Percentiles rank a stretch among this genome's conserved stretches.
Conservation (phyloP, 2,329 filamentous ascomycete species). For the Whalleya microplaca region DNA sequence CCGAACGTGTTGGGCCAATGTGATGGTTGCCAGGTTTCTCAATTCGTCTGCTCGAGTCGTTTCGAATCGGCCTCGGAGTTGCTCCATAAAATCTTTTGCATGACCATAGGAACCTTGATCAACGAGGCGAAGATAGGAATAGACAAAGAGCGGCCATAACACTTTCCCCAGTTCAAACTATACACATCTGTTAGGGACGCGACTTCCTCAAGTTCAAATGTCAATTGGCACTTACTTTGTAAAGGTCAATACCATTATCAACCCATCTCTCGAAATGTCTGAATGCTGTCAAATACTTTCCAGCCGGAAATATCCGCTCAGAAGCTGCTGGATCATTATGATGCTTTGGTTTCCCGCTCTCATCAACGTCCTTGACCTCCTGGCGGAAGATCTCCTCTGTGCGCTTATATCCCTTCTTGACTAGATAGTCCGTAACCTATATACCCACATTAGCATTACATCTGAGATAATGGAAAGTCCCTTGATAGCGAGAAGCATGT, state of each 20-base stretch:
- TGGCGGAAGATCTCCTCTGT: slow-evolving; percentile 92
- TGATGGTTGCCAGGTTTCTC: slow-evolving; percentile 72
- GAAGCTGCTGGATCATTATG: slow-evolving; percentile 71
- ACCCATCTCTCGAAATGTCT: slow-evolving; percentile 79
- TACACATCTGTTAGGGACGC: slow-evolving; percentile 4
- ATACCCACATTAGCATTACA: slow-evolving; percentile 14
- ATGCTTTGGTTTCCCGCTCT: slow-evolving; percentile 75
- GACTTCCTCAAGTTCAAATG: slow-evolving; percentile 18
- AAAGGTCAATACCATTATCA: slow-evolving; percentile 89
- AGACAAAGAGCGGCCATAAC: slow-evolving; percentile 92
- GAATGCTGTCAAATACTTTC: slow-evolving; percentile 78
- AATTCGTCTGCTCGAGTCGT: slow-evolving; percentile 81
- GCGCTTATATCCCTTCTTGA: slow-evolving; percentile 91
- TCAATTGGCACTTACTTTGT: slow-evolving; percentile 66
- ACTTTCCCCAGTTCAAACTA: slow-evolving; percentile 86
- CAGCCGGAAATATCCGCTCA: slow-evolving; percentile 37
- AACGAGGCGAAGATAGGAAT: slow-evolving; percentile 84
- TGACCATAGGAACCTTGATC: slow-evolving; percentile 72
- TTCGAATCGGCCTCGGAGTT: slow-evolving; percentile 71
- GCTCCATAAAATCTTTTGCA: slow-evolving; percentile 72
- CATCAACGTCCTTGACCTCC: slow-evolving; percentile 83
- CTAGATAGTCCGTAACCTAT: slow-evolving; percentile 86
- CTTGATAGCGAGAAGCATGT: background rate
- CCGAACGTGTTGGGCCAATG: slow-evolving; percentile 75
- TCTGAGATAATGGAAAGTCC: background rate